Base-by-base conservation (phyloP, 495 filamentous ascomycete species). In the Xylaria grammica region DNA sequence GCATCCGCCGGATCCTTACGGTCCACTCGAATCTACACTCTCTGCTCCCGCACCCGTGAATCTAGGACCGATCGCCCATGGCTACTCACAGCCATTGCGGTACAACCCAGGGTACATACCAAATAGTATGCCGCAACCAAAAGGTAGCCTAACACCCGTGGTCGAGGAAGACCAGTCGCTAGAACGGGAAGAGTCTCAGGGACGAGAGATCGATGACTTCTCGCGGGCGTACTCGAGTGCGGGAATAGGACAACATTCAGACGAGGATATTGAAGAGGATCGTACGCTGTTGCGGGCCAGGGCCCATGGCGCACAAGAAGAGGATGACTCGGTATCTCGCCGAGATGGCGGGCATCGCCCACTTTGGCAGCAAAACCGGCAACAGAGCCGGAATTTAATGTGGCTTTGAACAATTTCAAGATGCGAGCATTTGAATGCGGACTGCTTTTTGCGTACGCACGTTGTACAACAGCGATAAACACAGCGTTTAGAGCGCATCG, bases 301-400 rank as follows among this genome's bases (percentile, higher is more conserved):
- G 53, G 49, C 65, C 15, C 68, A 69, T 9, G 57, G 72, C 67
- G 69, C 34, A 7, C 26, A 26, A 8, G 29, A 55, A 0, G 51
- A 55, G 0, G 34, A 38, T 3, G 60, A 40, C 10, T 45, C 38
- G 51, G 69, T 29, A 70, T 9, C 34, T 45, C 32, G 26, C 30
- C 36, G 44, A 36, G 20, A 2, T 60, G 61, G 11, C 1, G 61
- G 58, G 19, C 27, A 51, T 29, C 32, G 60, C 29, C 80, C 79
- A 38, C 67, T 82, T 19, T 82, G 80, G 80, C 80, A 82, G 72
- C 80, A 82, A 72, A 79, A 81, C 52, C 62, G 80, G 56, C 74
- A 77, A 62, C 78, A 78, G 65, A 78, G 78, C 63, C 70, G 79
- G 45, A 80, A 81, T 62, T 49, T 78, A 55, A 78, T 81, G 76